Evolutionary conservation across 352 stramenopile species (phyloP).

Genomic region (Bremia lactucae): DNA sequence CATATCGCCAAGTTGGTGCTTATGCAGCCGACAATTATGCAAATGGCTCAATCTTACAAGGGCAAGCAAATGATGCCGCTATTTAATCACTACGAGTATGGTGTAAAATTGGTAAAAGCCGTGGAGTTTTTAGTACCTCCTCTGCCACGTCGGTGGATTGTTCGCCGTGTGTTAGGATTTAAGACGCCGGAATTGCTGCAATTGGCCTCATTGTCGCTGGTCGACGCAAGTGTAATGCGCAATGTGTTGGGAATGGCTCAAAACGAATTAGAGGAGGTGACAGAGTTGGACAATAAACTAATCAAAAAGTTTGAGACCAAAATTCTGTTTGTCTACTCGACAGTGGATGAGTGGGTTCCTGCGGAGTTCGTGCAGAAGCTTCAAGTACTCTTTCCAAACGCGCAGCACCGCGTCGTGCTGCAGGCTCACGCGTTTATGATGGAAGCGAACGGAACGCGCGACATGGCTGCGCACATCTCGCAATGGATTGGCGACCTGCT

Average conservation of each 20-base stretch:
- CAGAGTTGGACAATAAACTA: constrained; percentile 32
- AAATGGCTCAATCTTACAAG: constrained; percentile 41
- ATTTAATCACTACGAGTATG: constrained; percentile 27
- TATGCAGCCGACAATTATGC: constrained; percentile 62
- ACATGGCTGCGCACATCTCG: constrained; percentile 55
- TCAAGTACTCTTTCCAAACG: constrained; percentile 34
- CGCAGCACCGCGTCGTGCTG: constrained; percentile 36
- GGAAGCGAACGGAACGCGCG: constrained; percentile 41
- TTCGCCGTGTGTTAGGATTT: constrained; percentile 25
- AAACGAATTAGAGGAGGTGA: constrained; percentile 48
- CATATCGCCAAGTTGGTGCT: constrained; percentile 49
- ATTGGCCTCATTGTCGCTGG: constrained; percentile 36
- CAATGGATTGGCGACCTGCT: constrained; percentile 39
- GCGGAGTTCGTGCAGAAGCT: constrained; percentile 46
- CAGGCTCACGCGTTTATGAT: constrained; percentile 76
- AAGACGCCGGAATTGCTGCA: constrained; percentile 36
- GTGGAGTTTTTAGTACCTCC: constrained; percentile 37
- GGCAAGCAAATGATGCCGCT: constrained; percentile 37
- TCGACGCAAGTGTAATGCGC: constrained; percentile 41
- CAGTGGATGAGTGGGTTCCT: constrained; percentile 56
- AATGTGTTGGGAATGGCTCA: constrained; percentile 61
- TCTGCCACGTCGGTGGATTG: constrained; percentile 33
- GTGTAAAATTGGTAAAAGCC: constrained; percentile 23
- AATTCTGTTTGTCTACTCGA: constrained; percentile 57
- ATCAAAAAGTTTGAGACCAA: constrained; percentile 36